A percentile compares a stretch with the other conserved stretches of the same genome.
phyloP scores from a whole-genome alignment of 2,329 filamentous ascomycete species.

The Xylariaceae sp. region DNA sequence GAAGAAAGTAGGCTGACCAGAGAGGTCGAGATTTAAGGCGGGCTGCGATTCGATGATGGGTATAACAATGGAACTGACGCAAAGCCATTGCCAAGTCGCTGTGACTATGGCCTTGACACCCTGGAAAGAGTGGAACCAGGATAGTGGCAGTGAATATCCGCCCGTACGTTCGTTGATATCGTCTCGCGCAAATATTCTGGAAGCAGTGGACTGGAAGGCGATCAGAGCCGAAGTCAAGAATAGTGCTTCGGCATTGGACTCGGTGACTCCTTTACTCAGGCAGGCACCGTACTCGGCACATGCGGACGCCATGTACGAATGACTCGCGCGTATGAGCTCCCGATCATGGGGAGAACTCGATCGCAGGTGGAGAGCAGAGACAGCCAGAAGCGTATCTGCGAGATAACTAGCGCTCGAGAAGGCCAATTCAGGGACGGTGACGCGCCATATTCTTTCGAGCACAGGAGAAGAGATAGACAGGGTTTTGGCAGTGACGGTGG shows the following conservation, averaged over 20 bases:
- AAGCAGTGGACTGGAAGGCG: slow-evolving; percentile 60
- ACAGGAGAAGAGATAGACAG: slow-evolving; percentile 49
- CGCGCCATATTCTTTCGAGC: slow-evolving; percentile 54
- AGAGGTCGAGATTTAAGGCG: slow-evolving; percentile 55
- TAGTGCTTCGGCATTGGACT: slow-evolving; percentile 56
- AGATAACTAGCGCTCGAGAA: slow-evolving; percentile 55
- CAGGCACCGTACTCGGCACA: slow-evolving; percentile 55
- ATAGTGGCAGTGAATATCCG: slow-evolving; percentile 53
- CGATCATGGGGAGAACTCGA: slow-evolving; percentile 53
- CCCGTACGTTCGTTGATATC: slow-evolving; percentile 39
- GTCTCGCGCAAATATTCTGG: slow-evolving; percentile 56
- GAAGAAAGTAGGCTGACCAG: slow-evolving; percentile 53
- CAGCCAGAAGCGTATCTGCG: slow-evolving; percentile 58
- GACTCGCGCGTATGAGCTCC: slow-evolving; percentile 55
- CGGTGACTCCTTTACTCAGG: slow-evolving; percentile 52
- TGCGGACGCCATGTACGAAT: slow-evolving; percentile 60
- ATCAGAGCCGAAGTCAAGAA: slow-evolving; percentile 61
- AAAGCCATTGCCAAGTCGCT: slow-evolving; percentile 59
- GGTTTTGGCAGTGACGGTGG: slow-evolving; percentile 54
- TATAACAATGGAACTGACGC: slow-evolving; percentile 51
- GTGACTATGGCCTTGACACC: slow-evolving; percentile 62
- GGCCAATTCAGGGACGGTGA: slow-evolving; percentile 55
- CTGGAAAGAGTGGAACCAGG: slow-evolving; percentile 64
- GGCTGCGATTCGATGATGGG: slow-evolving; percentile 61
- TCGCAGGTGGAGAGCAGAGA: slow-evolving; percentile 59